phyloP scores from a whole-genome alignment of 2,329 filamentous ascomycete species.

The Talaromyces sp. region DNA sequence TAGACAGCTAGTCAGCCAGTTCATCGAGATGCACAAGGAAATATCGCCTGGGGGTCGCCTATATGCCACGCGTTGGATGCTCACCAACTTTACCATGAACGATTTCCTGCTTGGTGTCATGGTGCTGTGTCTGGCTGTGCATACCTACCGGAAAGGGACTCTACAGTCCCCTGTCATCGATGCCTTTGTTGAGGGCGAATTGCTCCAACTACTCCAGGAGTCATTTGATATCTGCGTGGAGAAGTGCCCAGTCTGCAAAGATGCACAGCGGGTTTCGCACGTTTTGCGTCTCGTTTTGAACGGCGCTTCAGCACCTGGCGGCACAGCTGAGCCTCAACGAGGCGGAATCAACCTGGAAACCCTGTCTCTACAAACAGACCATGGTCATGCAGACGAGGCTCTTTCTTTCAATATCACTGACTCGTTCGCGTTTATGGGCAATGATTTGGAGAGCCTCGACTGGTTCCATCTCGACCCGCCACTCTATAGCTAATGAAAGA shows the following conservation, averaged over 20 bases:
- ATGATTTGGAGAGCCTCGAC: not conserved
- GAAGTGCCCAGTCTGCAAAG: slow-evolving; percentile 14
- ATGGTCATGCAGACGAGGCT: not conserved
- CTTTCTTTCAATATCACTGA: not conserved
- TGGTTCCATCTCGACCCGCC: not conserved
- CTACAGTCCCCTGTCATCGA: not conserved
- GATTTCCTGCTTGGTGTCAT: slow-evolving; percentile 58
- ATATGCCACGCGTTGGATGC: slow-evolving; percentile 51
- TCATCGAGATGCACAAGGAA: slow-evolving; percentile 46
- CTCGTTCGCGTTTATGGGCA: not conserved
- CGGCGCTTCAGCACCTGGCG: not conserved
- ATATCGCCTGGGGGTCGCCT: slow-evolving; percentile 49
- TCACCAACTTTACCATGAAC: slow-evolving; percentile 53
- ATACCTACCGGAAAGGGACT: slow-evolving; percentile 13
- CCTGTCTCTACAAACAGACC: not conserved
- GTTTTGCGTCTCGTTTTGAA: slow-evolving; percentile 14
- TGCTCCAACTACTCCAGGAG: slow-evolving; percentile 12
- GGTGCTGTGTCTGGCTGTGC: slow-evolving; percentile 47
- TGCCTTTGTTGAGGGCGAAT: slow-evolving; percentile 1
- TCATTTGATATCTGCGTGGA: slow-evolving; percentile 18
- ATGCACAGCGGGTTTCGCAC: slow-evolving; percentile 18
- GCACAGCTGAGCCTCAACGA: not conserved
- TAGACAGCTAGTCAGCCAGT: slow-evolving; percentile 42
- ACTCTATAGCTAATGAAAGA: not conserved
- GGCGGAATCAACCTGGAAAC: not conserved